phyloP scores from a whole-genome alignment of 1,139 yeast genomes.

The Zygoascus sp. region DNA sequence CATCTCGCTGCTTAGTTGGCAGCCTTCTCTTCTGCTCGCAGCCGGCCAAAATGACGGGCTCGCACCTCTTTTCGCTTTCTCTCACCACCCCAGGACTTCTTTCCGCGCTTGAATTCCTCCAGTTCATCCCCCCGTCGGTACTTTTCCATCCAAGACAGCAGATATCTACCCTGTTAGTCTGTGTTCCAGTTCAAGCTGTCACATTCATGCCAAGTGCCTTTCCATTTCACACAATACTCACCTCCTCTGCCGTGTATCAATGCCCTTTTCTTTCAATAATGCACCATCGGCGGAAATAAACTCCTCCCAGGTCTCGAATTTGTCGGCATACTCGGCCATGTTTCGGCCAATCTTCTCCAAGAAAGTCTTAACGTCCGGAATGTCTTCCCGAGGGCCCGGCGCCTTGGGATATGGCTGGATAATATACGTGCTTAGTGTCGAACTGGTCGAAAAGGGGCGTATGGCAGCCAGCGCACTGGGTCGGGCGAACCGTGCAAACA shows the following conservation, averaged over 20 bases:
- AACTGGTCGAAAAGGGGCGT: conserved; percentile 1
- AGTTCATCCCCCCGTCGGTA: conserved; percentile 56
- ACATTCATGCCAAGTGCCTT: not conserved
- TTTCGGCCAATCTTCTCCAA: conserved; percentile 72
- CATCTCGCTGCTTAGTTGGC: not conserved
- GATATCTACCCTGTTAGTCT: too few species aligned
- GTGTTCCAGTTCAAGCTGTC: too few species aligned
- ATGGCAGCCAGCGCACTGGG: not conserved
- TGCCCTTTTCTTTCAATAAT: conserved; percentile 71
- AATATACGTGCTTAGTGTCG: not conserved
- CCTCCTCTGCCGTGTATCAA: conserved; percentile 67
- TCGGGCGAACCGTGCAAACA: not conserved
- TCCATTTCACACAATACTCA: conserved; percentile 31
- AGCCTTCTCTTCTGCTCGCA: conserved; percentile 22
- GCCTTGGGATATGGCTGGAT: conserved; percentile 18
- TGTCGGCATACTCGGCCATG: conserved; percentile 59
- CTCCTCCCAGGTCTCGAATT: conserved; percentile 71
- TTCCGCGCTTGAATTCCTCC: conserved; percentile 57
- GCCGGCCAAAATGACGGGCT: conserved; percentile 55
- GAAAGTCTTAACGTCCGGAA: conserved; percentile 73
- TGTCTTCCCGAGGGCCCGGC: conserved; percentile 47
- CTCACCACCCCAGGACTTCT: conserved; percentile 85
- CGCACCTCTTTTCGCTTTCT: conserved; percentile 65
- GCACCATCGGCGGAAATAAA: conserved; percentile 55
- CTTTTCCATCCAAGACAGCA: conserved; percentile 42